Base-by-base conservation (phyloP, 73 alveolate genomes). In the Urostyla sp. region DNA sequence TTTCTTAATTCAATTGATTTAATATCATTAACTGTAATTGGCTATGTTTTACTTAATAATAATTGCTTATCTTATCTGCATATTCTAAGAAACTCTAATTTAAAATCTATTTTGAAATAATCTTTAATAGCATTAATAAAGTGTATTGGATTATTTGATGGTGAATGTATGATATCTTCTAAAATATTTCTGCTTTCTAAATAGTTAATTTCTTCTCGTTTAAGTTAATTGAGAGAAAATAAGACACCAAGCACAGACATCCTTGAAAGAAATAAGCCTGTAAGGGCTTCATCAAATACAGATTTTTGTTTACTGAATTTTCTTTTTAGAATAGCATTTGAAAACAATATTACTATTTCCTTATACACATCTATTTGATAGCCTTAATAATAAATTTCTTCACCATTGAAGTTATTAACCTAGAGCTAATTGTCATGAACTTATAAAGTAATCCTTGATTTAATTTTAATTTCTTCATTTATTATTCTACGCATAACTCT, bases 401-500 rank as follows among this genome's bases (percentile, higher is more conserved):
- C 6, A 2, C 69, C 28, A 6, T 45, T 16, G 5, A 35, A 32
- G 8, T 53, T 24, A 1, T 49, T 50, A 5, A 3, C 72, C 6
- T 55, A 45, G 18, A 6, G 51, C 10, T 40, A 40, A 10, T 40
- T 40, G 75, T 52, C 6, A 28, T 31, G 10, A 55, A 55, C 10
- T 58, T 52, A 15, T 66, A 40, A 20, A 31, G 34, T 18, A 66
- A 27, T n/a, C n/a, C n/a, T n/a, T 18, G 88, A 53, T 36, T 77
- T 77, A 21, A 59, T 48, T 32, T 77, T 77, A 8, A 59, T 31
- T 20, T 51, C 74, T 35, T 56, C 79, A 37, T 74, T 55, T 24
- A 84, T 26, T 1, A 75, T 36, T 44, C 55, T 75, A 24, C 67
- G 57, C 84, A 84, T 67, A 0, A 81, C 92, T 48, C 92, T 72